Evolutionary conservation across 2,329 filamentous ascomycete genomes (phyloP).

Genomic region (Aspergillus fructus): DNA sequence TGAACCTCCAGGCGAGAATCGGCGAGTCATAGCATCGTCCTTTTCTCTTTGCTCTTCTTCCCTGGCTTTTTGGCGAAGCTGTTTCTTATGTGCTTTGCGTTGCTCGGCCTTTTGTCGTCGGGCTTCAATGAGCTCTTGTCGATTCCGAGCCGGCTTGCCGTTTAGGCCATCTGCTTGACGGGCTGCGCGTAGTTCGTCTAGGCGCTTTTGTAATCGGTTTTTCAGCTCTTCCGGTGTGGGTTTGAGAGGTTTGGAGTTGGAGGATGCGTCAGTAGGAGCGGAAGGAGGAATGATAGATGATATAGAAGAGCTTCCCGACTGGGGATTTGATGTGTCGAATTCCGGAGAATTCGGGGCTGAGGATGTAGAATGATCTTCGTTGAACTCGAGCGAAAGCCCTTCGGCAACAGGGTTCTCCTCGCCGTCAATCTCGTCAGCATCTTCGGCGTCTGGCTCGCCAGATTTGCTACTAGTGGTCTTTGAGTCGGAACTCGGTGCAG

Average conservation of each 20-base stretch:
- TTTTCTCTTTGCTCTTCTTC: conserved; percentile 70
- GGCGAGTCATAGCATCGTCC: conserved; percentile 57
- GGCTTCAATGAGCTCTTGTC: conserved; percentile 88
- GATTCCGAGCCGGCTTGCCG: conserved; percentile 77
- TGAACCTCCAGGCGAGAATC: conserved; percentile 57
- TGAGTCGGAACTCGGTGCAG: conserved; percentile 21
- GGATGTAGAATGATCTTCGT: conserved; percentile 38
- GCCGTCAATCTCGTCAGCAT: conserved; percentile 26
- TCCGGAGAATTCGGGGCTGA: conserved; percentile 57
- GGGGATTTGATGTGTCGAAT: conserved; percentile 53
- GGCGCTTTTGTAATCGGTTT: conserved; percentile 75
- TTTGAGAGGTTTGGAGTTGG: conserved; percentile 61
- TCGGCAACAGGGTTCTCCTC: conserved; percentile 46
- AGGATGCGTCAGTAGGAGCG: conserved; percentile 21
- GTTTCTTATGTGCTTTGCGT: conserved; percentile 85
- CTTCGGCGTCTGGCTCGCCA: conserved; percentile 24
- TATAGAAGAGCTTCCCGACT: conserved; percentile 63
- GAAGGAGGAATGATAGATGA: conserved; percentile 60
- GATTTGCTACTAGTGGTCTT: conserved; percentile 22
- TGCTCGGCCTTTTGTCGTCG: conserved; percentile 83
- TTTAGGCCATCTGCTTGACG: conserved; percentile 85
- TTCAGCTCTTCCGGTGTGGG: conserved; percentile 73
- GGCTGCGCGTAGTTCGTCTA: conserved; percentile 79
- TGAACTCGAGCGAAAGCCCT: conserved; percentile 51
- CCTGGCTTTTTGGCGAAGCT: conserved; percentile 72